Evolutionary conservation across 2,329 filamentous ascomycete species (phyloP), one percentile per base, ranked within the genome.

Genomic region (Fusarium buxicola): DNA sequence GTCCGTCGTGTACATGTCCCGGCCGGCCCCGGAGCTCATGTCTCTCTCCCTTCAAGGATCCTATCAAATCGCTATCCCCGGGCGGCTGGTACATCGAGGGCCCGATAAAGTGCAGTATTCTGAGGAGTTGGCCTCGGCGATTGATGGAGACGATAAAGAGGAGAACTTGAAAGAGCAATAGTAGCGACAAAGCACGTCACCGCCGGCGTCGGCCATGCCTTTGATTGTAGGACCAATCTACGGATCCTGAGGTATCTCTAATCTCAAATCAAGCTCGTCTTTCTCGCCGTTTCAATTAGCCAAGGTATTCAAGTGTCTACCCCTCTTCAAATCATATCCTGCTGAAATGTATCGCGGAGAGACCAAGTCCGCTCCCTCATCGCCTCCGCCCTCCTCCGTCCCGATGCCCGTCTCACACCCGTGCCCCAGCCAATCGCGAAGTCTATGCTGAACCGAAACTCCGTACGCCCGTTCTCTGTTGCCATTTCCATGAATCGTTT

Each of bases 281-380:
- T 16, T 11, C 32, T 18, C 18, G 25, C 39, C 16, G 6, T 44
- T 18, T 44, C 9, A 30, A n/a, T 31, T 13, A 16, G 4, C 36
- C 15, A 6, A 21, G 28, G 12, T 36, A 34, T 10, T 8, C 13
- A n/a, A 27, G 15, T 16, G 3, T 40, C 11, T 32, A 11, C 13
- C 10, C 3, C 5, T 34, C 25, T 32, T 12, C 41, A 21, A 39
- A 38, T 40, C 32, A 30, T 30, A 45, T 48, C 41, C 45, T 21
- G 32, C 15, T 27, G 51, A 55, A 56, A 21, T 30, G 31, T 2
- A 49, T 32, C 50, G 45, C 68, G 63, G 68, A 63, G 54, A 52
- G 65, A 48, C 41, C 63, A 70, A 70, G 60, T 70, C 68, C 68
- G 68, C 58, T 44, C 35, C 40, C 52, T 55, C 38, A 35, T 41